Evolutionary conservation across 257 asterid species (phyloP), one percentile per base, ranked within the genome.

Genomic region (Gardenia jasminoides): DNA sequence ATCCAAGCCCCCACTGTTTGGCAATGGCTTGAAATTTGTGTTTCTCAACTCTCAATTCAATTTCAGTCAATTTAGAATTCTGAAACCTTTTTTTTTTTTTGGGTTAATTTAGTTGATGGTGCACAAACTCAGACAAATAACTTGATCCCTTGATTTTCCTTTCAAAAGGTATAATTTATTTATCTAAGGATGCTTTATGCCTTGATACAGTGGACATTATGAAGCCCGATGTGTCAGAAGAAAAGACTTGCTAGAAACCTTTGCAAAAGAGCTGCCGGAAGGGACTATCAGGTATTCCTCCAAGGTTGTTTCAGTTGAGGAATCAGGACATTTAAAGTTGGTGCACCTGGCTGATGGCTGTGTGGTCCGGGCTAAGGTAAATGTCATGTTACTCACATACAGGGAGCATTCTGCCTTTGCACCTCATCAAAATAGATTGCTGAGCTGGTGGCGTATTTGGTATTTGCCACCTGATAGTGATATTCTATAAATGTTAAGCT

Each of bases 281-380:
- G 97, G 90, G 44, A 86, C 90, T 36, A 78, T 94, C 44, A 82
- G 92, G 80, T 91, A 85, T 76, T 92, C 97, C 66, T 94, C 98
- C 30, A 90, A 84, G 81, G 88, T 94, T 43, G 94, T 90, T 67
- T 84, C 85, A 4, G 85, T 94, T 39, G 91, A 88, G 78, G 89
- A 88, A 86, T 88, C 96, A 1, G 97, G 96, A 10, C 77, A 44
- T 24, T 70, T 88, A 76, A 94, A 91, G 76, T 59, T 88, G 80
- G 82, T 94, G 26, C 98, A 90, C 66, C 96, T 94, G 77, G 87
- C 94, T 17, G 97, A 94, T 83, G 98, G 97, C 64, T 76, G 88
- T 16, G 54, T 84, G 67, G 67, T 90, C 77, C 86, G 80, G 89
- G 79, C 94, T 28, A 92, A 87, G 96, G 97, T 90, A 80, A 36